Evolutionary conservation across 2,329 filamentous ascomycete genomes (phyloP).

Genomic region (Ploettnerulaceae sp.): DNA sequence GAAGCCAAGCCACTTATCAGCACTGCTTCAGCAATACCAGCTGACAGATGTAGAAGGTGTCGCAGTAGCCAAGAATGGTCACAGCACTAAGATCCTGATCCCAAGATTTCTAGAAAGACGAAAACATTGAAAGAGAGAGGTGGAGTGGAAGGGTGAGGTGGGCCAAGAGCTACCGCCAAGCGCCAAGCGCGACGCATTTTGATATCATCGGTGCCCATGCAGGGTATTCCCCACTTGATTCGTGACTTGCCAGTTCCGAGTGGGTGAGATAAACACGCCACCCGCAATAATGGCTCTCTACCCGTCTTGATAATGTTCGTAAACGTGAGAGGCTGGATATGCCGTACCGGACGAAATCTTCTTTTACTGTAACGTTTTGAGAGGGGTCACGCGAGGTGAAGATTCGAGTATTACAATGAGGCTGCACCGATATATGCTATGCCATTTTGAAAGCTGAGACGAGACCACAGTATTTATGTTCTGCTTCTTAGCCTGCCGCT

Average conservation of each 20-base stretch:
- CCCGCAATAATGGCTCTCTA: not conserved
- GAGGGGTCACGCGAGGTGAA: too few species aligned
- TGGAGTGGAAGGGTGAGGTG: not conserved
- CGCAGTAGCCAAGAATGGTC: not conserved
- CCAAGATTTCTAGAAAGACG: not conserved
- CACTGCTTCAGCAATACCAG: not conserved
- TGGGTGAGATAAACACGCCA: not conserved
- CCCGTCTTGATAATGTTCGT: not conserved
- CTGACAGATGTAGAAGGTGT: conserved; percentile 1
- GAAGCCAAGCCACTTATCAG: not conserved
- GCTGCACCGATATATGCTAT: too few species aligned
- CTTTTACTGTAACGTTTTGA: too few species aligned
- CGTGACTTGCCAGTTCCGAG: not conserved
- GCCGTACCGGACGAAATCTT: not conserved
- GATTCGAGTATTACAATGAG: too few species aligned
- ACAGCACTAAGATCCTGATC: not conserved
- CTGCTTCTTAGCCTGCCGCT: too few species aligned
- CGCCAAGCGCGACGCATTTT: not conserved
- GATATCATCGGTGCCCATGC: not conserved
- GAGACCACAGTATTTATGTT: too few species aligned
- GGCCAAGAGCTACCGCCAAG: conserved; percentile 2
- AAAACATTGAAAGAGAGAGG: not conserved
- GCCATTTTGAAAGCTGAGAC: too few species aligned
- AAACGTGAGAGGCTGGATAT: not conserved
- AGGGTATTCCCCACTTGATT: not conserved